Base-by-base conservation (phyloP, 306 rosid species). In the Clitoria ternatea region DNA sequence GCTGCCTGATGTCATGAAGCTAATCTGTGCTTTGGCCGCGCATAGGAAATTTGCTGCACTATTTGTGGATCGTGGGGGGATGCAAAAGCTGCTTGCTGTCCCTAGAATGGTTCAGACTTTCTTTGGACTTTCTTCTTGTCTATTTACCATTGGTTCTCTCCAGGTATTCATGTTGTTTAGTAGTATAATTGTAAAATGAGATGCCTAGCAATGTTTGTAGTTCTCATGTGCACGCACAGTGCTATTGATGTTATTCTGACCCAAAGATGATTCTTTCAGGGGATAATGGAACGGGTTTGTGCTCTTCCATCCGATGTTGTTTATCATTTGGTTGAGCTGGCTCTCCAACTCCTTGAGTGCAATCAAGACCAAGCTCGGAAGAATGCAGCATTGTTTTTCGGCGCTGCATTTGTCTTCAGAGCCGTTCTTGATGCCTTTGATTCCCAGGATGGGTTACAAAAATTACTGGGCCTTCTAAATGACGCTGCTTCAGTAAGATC, bases 351-450 rank as follows among this genome's bases (percentile, higher is more conserved):
- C 81, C 86, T 95, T 29, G 96, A 86, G 70, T 95, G 97, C 79
- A 71, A 86, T 36, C 97, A 89, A 74, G 99, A 95, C 54, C 99
- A 87, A 73, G 99, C 93, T 50, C 88, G 96, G 44, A 91, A 95
- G 75, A 95, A 91, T 79, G 92, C 93, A 8, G 99, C 97, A 67
- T 74, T 91, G 78, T 95, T 89, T 76, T 95, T 95, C 61, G 75
- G 87, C 47, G 96, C 96, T 61, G 92, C 99, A 71, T 95, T 95
- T 91, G 96, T 95, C 65, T 95, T 95, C 76, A 86, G 96, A 82
- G 97, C 99, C 29, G 96, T 95, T 67, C 82, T 95, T 76, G 99
- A 95, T 76, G 97, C 96, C 52, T 95, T 95, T 82, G 99, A 95
- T 78, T 81, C 90, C 35, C 96, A 89, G 68, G 96, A 89, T 73